Percentiles rank a stretch among this genome's conserved stretches.
These are phyloP conservation scores for Pythium scleroteichum DNA, from an alignment of 352 stramenopile species.

Conservation along the genomic window DNA sequence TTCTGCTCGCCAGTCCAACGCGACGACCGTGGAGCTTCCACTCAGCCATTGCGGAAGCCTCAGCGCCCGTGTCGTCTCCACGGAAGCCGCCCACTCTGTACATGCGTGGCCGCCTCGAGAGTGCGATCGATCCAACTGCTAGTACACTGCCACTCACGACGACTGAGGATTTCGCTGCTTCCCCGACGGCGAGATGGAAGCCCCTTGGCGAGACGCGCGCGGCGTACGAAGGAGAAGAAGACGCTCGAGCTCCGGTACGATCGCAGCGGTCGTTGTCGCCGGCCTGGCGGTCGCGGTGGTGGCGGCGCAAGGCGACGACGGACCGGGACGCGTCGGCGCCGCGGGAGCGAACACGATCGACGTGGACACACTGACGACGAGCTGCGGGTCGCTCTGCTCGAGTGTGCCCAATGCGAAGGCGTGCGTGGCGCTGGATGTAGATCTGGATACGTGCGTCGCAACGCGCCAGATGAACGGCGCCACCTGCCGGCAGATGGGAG, in stretches of 20 bases:
- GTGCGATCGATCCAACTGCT: no score
- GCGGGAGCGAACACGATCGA: background rate
- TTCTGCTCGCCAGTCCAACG: no score
- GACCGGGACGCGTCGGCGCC: constrained; percentile 4
- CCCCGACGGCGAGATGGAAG: no score
- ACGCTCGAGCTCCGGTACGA: background rate
- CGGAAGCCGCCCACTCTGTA: no score
- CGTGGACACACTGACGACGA: constrained; percentile 4
- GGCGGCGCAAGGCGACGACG: background rate
- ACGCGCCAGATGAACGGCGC: constrained; percentile 9
- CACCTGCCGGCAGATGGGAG: constrained; percentile 11
- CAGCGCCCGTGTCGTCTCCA: no score
- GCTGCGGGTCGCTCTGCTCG: constrained; percentile 12
- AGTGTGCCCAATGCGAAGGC: constrained; percentile 7
- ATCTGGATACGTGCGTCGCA: constrained; percentile 6
- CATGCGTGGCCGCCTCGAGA: no score
- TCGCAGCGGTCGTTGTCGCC: background rate
- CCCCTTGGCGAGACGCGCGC: constrained; percentile 2
- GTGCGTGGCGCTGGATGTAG: constrained; percentile 5
- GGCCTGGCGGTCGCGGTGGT: background rate
- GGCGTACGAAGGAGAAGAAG: constrained; percentile 7
- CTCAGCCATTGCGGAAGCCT: no score
- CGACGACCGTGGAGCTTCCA: no score
- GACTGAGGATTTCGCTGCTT: no score
- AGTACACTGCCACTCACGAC: no score